Evolutionary conservation across 345 rosid genomes (phyloP).

Genomic region (Adansonia digitata): DNA sequence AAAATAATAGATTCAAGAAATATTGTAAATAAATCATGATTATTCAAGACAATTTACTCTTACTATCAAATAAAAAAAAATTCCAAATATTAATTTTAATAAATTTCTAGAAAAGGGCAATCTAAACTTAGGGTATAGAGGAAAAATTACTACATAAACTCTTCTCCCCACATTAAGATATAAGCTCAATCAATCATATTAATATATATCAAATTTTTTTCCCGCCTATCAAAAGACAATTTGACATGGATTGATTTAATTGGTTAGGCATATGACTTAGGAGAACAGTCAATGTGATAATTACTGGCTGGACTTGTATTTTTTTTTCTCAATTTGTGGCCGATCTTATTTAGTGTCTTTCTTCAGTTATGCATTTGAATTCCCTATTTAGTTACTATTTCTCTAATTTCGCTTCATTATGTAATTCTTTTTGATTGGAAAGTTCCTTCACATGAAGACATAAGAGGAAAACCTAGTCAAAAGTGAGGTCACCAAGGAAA

Average conservation of each 20-base stretch:
- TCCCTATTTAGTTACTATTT: neutral
- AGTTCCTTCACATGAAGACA: constrained; percentile 2
- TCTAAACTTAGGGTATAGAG: neutral
- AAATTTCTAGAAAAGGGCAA: neutral
- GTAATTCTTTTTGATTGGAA: neutral
- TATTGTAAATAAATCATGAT: too few species aligned
- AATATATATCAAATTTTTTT: too few species aligned
- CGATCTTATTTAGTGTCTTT: neutral
- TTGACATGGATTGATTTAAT: too few species aligned
- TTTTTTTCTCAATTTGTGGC: neutral
- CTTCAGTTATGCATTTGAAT: neutral
- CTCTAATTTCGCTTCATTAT: neutral
- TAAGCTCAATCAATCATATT: too few species aligned
- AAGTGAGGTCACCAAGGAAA: neutral
- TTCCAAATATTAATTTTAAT: neutral
- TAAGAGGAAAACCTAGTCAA: neutral
- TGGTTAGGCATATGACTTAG: too few species aligned
- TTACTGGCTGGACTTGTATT: neutral
- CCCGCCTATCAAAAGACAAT: too few species aligned
- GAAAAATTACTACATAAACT: too few species aligned
- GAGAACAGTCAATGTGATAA: too few species aligned
- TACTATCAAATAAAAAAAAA: too few species aligned
- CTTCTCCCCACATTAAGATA: too few species aligned
- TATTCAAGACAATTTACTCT: too few species aligned
- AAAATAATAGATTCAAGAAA: too few species aligned